phyloP scores from a whole-genome alignment of 306 rosid species.

The Rosa persica region DNA sequence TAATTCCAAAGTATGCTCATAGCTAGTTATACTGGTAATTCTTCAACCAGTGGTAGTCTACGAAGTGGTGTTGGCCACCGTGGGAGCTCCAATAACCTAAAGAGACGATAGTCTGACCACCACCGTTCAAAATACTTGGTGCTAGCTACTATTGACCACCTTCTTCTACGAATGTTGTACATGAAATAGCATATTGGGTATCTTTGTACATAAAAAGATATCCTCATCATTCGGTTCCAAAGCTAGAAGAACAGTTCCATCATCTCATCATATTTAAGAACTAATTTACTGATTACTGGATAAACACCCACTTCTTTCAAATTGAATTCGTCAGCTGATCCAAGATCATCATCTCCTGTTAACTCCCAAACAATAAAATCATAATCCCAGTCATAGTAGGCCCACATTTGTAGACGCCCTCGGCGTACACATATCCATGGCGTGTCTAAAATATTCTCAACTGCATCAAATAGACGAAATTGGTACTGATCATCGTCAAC shows the following conservation, averaged over 20 bases:
- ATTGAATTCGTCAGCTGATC: not conserved
- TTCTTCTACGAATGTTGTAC: not conserved
- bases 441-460: too few relatives aligned
- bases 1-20: too few relatives aligned
- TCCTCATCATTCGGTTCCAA: not conserved
- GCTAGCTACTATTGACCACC: not conserved
- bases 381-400: rapidly evolving
- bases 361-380: not conserved
- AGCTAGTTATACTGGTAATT: not conserved
- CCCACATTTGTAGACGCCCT: not conserved
- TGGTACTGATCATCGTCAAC: not conserved
- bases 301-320: not conserved
- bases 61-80: not conserved
- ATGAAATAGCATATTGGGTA: not conserved
- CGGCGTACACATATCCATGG: not conserved
- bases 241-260: not conserved
- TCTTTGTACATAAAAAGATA: not conserved
- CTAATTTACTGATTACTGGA: too few relatives aligned
- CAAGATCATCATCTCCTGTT: not conserved
- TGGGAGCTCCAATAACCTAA: not conserved
- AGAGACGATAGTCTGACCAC: too few relatives aligned
- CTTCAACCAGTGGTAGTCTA: not conserved
- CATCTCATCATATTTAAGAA: too few relatives aligned
- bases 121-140: not conserved
- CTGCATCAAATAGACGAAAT: not conserved